These are phyloP conservation scores for Dioszegia crocea DNA, from an alignment of 768 basidiomycete species.

Conservation along the genomic window DNA sequence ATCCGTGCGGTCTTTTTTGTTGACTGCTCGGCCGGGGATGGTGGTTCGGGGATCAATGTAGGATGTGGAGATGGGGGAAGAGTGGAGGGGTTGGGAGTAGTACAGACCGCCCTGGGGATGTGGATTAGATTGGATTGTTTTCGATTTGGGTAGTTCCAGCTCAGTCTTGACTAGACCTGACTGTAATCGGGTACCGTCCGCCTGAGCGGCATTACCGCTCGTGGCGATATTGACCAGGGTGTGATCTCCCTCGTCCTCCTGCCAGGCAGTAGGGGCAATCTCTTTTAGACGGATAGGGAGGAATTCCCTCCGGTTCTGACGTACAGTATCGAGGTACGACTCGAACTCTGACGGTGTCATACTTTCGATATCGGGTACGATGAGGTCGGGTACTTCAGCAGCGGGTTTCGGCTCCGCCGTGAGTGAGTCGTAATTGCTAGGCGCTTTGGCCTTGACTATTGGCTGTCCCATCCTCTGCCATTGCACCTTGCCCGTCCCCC, in stretches of 20 bases:
- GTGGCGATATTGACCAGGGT: conserved; percentile 20
- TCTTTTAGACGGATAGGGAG: background rate
- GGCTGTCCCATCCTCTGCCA: conserved; percentile 25
- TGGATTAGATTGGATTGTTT: conserved; percentile 2
- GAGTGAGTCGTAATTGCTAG: background rate
- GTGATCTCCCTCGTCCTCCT: conserved; percentile 9
- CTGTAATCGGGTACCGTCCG: conserved; percentile 15
- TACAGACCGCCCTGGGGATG: conserved; percentile 6
- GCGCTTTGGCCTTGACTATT: background rate
- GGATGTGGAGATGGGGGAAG: background rate
- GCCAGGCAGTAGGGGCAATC: background rate
- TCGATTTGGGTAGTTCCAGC: background rate
- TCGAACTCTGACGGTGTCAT: conserved; percentile 34
- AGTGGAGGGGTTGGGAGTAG: background rate
- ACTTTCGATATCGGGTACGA: background rate
- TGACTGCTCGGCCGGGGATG: conserved; percentile 14
- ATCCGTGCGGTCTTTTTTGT: background rate
- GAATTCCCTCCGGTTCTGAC: conserved; percentile 12
- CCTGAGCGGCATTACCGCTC: background rate
- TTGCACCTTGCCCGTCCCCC: conserved; percentile 35
- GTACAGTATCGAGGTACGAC: conserved; percentile 27
- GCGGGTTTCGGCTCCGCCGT: background rate
- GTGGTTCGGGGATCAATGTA: conserved; percentile 2
- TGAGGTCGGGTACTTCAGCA: background rate
- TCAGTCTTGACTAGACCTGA: background rate